Evolutionary conservation across 164 flowering plant species (phyloP), one percentile per base, ranked within the genome.

Genomic region (Sedum album): DNA sequence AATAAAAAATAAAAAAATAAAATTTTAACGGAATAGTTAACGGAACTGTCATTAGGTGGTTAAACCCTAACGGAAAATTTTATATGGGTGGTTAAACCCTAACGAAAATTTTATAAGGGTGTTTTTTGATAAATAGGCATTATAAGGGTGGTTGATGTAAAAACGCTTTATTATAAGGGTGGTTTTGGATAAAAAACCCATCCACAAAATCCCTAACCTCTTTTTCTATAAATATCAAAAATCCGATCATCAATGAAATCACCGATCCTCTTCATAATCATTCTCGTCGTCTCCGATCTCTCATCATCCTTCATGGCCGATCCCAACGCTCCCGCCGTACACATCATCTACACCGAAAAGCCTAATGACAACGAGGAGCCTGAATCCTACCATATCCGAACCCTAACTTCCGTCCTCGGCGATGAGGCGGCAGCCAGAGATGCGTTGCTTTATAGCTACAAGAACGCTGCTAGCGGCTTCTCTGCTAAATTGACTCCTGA

Each of bases 391-490:
- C 86, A 89, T 63, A 51, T 89, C 75, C 76, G 73, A 15, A 85
- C 88, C 76, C 91, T 91, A 35, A 31, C 85, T 72, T 68, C 89
- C 68, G 93, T 86, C 65, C 82, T 86, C 64, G 93, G 91, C 78
- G 88, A 97, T 70, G 96, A 88, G 80, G 93, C 83, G 67, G 96
- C 95, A 25, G 98, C 97, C 1, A 87, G 80, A 76, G 55, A 20
- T 20, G 55, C 55, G 25, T 49, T 20, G 55, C 20, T 49, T n/a
- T 20, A 49, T 49, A 49, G 55, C 55, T 49, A 20, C 23, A n/a
- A 49, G 55, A 49, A 49, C 9, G 55, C 25, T 49, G 55, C 55
- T 49, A 20, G 23, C 9, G 55, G 23, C 8, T 49, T 49, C 23
- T 49, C 55, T 13, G 55, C 25, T n/a, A 49, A 49, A 25, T 21